Evolutionary conservation across 2,329 filamentous ascomycete genomes (phyloP).

Genomic region (Aspergillus tanneri): DNA sequence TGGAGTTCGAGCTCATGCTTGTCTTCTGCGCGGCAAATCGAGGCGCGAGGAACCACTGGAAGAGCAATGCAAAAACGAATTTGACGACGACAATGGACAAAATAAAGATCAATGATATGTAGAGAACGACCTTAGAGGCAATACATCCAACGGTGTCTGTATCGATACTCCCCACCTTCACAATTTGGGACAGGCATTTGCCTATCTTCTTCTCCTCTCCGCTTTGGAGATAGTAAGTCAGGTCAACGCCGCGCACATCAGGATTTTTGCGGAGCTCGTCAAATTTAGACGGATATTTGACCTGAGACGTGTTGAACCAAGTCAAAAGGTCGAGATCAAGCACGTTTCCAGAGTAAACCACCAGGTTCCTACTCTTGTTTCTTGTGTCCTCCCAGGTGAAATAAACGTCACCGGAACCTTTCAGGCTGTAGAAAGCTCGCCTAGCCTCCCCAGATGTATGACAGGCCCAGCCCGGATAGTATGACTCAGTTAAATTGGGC

Average conservation of each 20-base stretch:
- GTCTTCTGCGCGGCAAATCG: slow-evolving; percentile 83
- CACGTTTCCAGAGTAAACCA: slow-evolving; percentile 92
- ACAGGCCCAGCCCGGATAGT: slow-evolving; percentile 83
- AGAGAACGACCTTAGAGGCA: slow-evolving; percentile 93
- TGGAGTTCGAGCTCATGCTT: slow-evolving; percentile 74
- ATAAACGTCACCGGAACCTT: slow-evolving; percentile 79
- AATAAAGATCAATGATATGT: slow-evolving; percentile 89
- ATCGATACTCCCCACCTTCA: slow-evolving; percentile 93
- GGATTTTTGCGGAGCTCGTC: slow-evolving; percentile 72
- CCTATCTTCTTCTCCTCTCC: slow-evolving; percentile 75
- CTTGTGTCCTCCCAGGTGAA: slow-evolving; percentile 94
- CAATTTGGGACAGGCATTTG: slow-evolving; percentile 85
- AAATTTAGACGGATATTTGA: slow-evolving; percentile 73
- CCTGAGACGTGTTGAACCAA: slow-evolving; percentile 85
- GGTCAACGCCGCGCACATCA: slow-evolving; percentile 76
- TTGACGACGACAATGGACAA: slow-evolving; percentile 81
- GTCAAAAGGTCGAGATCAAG: slow-evolving; percentile 82
- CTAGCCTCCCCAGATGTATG: slow-evolving; percentile 73
- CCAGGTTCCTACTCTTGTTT: slow-evolving; percentile 83
- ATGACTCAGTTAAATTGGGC: slow-evolving; percentile 70
- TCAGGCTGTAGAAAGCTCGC: slow-evolving; percentile 71
- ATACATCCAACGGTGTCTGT: slow-evolving; percentile 97
- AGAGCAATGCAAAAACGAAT: slow-evolving; percentile 83
- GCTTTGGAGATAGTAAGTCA: slow-evolving; percentile 83
- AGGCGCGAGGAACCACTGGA: slow-evolving; percentile 93